Evolutionary conservation across 1,139 yeast species (phyloP), one percentile per base, ranked within the genome.

Genomic region (Fermentozyma sake): DNA sequence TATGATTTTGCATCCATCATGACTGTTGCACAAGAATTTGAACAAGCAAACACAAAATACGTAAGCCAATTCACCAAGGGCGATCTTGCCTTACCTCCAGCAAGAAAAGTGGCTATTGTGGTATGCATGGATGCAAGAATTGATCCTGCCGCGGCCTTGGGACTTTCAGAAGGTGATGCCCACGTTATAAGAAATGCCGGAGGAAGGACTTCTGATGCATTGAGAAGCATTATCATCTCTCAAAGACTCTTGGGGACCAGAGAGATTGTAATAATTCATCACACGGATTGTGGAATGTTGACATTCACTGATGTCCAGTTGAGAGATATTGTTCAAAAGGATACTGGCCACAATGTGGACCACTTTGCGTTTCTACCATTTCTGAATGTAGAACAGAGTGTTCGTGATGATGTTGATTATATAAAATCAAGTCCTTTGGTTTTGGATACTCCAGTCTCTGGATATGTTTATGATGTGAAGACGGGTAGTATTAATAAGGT

Each of bases 141-240:
- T 28, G 68, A 61, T 32, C 70, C 69, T 4, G 66, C 66, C 1
- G 55, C 46, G 16, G 49, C 57, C 1, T 42, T 64, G n/a, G 71
- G 70, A 2, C 39, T 65, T 12, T 44, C 50, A 12, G 63, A 59
- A 36, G 71, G 71, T 7, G 71, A 64, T 30, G 68, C 67, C 6
- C 71, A 63, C 41, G 66, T 64, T 8, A 61, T 64, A 18, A 49
- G 71, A 37, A 64, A 64, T 38, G 71, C 71, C 7, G 71, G 71
- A 12, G 71, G 71, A 3, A 44, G 71, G 29, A 58, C 68, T 2
- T 32, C 48, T 20, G 71, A 64, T 37, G 68, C 67, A 4, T 44
- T 64, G 24, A 42, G 71, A 19, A 55, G 64, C 35, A 37, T 64
- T 12, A 55, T 63, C 10, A 64, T 64, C 28, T 62, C 68, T 8